A percentile compares a stretch with the other conserved stretches of the same genome.
Conservation (phyloP, 192 early-diverging fungal species). For the Backusella macrospora region DNA sequence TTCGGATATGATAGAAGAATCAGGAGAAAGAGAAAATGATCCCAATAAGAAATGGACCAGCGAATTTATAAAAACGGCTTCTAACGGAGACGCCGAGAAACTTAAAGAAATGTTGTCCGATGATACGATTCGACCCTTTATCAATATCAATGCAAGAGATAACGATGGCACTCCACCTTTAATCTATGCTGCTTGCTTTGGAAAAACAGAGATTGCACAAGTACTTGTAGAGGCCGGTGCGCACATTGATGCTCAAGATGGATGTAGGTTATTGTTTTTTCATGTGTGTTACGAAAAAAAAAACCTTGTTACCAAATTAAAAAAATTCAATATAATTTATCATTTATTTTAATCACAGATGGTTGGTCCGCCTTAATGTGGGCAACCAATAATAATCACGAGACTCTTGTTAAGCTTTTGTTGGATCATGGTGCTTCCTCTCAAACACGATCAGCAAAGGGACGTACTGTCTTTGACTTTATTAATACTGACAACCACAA, state of each 20-base stretch:
- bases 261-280: constrained; percentile 28
- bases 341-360: constrained; percentile 40
- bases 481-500: constrained; percentile 61
- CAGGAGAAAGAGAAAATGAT: background rate
- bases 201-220: constrained; percentile 70
- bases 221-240: constrained; percentile 76
- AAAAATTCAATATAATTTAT: constrained; percentile 12
- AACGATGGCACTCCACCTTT: constrained; percentile 86
- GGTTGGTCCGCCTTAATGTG: constrained; percentile 95
- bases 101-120: constrained; percentile 25
- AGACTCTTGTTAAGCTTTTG: constrained; percentile 71
- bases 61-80: constrained; percentile 67
- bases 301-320: constrained; percentile 9
- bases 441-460: constrained; percentile 67
- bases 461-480: constrained; percentile 80
- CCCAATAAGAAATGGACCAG: constrained; percentile 47
- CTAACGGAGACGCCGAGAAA: constrained; percentile 63
- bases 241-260: constrained; percentile 72
- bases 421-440: constrained; percentile 78
- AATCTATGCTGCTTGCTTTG: constrained; percentile 90
- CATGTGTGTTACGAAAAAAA: background rate
- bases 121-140: constrained; percentile 42
- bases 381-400: constrained; percentile 85
- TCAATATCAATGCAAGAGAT: constrained; percentile 83
- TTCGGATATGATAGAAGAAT: background rate